These are phyloP conservation scores for Lachnellula suecica DNA, from an alignment of 2,329 filamentous ascomycete species.

Conservation along the genomic window DNA sequence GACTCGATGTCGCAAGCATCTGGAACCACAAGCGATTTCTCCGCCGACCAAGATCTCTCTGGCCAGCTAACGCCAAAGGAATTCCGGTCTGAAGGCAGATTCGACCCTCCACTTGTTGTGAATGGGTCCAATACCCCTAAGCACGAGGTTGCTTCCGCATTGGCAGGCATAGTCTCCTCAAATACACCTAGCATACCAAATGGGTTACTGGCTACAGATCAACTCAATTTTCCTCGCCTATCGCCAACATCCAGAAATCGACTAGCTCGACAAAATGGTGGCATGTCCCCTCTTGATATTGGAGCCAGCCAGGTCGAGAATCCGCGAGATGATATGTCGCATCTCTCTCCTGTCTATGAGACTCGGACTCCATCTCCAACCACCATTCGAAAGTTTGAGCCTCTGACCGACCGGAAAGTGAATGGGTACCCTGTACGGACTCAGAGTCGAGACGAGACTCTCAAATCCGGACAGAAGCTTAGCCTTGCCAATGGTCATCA, in stretches of 20 bases:
- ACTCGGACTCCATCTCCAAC: conserved; percentile 70
- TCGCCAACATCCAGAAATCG: conserved; percentile 29
- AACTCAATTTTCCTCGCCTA: conserved; percentile 18
- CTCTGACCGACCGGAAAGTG: conserved; percentile 18
- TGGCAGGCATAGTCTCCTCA: conserved; percentile 11
- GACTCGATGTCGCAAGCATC: conserved; percentile 30
- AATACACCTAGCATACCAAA: conserved; percentile 15
- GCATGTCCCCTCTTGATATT: conserved; percentile 32
- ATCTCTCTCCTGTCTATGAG: conserved; percentile 74
- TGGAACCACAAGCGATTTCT: conserved; percentile 23
- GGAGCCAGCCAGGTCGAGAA: conserved; percentile 23
- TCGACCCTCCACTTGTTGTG: conserved; percentile 24
- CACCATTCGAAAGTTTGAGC: conserved; percentile 53
- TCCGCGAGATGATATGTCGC: conserved; percentile 32
- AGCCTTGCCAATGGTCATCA: conserved; percentile 39
- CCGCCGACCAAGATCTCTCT: conserved; percentile 21
- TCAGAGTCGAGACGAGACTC: conserved; percentile 15
- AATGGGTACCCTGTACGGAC: conserved; percentile 10
- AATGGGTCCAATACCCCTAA: conserved; percentile 25
- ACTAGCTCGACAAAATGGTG: conserved; percentile 28
- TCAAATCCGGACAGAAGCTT: conserved; percentile 15
- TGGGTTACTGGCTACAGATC: conserved; percentile 19
- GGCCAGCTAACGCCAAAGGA: conserved; percentile 29
- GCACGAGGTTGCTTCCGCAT: conserved; percentile 4
- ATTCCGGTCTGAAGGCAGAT: conserved; percentile 10